A percentile compares a stretch with the other conserved stretches of the same genome.
These are phyloP conservation scores for Lasiosphaeria ovina DNA, from an alignment of 495 filamentous ascomycete species.

Conservation along the genomic window DNA sequence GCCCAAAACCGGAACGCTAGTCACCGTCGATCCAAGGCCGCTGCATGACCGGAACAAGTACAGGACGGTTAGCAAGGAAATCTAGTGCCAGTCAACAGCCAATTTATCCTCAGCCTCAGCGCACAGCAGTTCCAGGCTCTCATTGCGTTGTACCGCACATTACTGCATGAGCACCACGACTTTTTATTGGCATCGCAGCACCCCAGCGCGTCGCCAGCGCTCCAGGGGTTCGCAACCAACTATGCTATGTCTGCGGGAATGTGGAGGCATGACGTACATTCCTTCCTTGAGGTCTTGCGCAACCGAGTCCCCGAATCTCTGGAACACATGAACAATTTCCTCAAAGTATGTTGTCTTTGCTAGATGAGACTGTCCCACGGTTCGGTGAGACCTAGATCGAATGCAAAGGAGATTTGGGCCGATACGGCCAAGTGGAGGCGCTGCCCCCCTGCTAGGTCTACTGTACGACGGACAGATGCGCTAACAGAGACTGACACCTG, in stretches of 20 bases:
- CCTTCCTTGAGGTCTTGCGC: slow-evolving; percentile 71
- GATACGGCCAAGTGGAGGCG: slow-evolving; percentile 14
- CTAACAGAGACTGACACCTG: slow-evolving; percentile 8
- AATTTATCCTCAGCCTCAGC: slow-evolving; percentile 35
- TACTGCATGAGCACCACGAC: slow-evolving; percentile 76
- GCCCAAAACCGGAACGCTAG: background rate
- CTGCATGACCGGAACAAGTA: background rate
- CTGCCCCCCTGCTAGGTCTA: background rate
- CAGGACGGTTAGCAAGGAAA: background rate
- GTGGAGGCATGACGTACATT: slow-evolving; percentile 82
- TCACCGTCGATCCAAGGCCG: background rate
- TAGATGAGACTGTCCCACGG: slow-evolving; percentile 66
- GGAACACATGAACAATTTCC: slow-evolving; percentile 60
- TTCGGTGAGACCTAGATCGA: slow-evolving; percentile 84
- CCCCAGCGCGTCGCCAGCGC: slow-evolving; percentile 58
- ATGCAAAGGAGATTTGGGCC: slow-evolving; percentile 70
- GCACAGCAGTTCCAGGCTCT: slow-evolving; percentile 65
- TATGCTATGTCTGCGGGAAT: slow-evolving; percentile 81
- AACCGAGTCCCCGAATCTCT: slow-evolving; percentile 55
- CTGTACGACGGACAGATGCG: background rate
- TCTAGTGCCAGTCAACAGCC: background rate
- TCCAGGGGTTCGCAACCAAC: slow-evolving; percentile 59
- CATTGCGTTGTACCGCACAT: slow-evolving; percentile 66
- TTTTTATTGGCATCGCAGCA: slow-evolving; percentile 79
- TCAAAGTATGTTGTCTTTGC: slow-evolving; percentile 70